Evolutionary conservation across 2,329 filamentous ascomycete genomes (phyloP).

Genomic region (Cordyceps militaris): DNA sequence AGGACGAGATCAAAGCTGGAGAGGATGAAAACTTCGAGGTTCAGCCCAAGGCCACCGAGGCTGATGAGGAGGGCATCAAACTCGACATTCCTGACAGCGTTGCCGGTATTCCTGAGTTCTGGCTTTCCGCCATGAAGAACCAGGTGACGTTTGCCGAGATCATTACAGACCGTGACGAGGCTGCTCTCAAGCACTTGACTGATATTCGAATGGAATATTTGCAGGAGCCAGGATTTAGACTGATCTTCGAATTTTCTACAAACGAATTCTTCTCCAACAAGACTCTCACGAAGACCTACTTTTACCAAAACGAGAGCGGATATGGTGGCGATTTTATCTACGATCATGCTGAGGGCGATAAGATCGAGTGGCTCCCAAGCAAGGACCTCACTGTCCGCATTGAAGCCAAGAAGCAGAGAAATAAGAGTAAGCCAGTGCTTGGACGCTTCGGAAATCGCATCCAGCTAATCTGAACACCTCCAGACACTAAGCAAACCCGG

Average conservation of each 20-base stretch:
- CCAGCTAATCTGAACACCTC: not conserved
- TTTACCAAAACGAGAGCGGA: conserved; percentile 96
- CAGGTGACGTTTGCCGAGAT: conserved; percentile 94
- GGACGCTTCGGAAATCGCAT: not conserved
- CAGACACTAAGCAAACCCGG: conserved; percentile 97
- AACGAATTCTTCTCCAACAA: conserved; percentile 99
- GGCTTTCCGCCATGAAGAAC: conserved; percentile 99
- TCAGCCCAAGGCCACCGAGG: conserved; percentile 64
- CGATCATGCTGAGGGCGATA: conserved; percentile 95
- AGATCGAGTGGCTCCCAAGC: conserved; percentile 92
- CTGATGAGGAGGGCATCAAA: conserved; percentile 52
- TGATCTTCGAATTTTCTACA: conserved; percentile 93
- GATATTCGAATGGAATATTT: conserved; percentile 99
- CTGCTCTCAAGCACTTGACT: conserved; percentile 77
- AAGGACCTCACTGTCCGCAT: conserved; percentile 91
- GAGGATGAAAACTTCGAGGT: conserved; percentile 72
- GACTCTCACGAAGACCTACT: conserved; percentile 95
- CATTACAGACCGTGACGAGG: conserved; percentile 96
- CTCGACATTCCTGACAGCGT: conserved; percentile 49
- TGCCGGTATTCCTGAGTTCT: conserved; percentile 95
- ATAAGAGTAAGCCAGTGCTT: conserved; percentile 81
- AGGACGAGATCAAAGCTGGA: conserved; percentile 78
- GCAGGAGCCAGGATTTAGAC: conserved; percentile 93
- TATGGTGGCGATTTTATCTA: conserved; percentile 99
- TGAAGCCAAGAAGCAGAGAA: conserved; percentile 99